Conservation (phyloP, 106 monocot genomes). For the Allium sativum region DNA sequence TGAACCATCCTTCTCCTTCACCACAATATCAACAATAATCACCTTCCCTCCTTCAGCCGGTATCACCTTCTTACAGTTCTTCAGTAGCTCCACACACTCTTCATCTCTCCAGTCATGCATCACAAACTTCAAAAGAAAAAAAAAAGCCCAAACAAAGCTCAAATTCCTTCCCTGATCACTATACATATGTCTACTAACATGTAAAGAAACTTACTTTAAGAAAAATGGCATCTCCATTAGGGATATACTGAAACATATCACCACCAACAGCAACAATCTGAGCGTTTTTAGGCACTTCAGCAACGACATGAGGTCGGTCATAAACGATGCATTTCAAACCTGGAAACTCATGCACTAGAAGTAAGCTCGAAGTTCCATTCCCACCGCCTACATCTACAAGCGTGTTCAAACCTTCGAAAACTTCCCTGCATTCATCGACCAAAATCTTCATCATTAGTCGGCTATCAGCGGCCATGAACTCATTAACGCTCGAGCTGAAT, state of each 20-base stretch:
- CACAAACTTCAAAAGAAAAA: background rate
- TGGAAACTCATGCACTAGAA: slow-evolving; percentile 10
- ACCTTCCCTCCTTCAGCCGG: slow-evolving; percentile 6
- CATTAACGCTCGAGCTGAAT: background rate
- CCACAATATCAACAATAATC: slow-evolving; percentile 10
- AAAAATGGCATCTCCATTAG: slow-evolving; percentile 11
- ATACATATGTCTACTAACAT: too few relatives aligned
- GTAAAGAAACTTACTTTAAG: slow-evolving; percentile 16
- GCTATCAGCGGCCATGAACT: slow-evolving; percentile 14
- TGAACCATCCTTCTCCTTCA: background rate
- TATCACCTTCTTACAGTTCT: slow-evolving; percentile 4
- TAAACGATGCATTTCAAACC: slow-evolving; percentile 7
- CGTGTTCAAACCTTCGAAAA: slow-evolving; percentile 3
- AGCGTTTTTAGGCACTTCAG: background rate
- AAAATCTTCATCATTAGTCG: background rate
- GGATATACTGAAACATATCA: slow-evolving; percentile 22
- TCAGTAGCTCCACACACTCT: slow-evolving; percentile 6
- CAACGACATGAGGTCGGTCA: slow-evolving; percentile 17
- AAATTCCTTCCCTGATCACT: too few relatives aligned
- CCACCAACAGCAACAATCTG: slow-evolving; percentile 4
- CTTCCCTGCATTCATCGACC: background rate
- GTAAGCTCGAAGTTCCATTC: background rate
- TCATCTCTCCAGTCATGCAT: slow-evolving; percentile 11
- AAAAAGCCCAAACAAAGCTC: too few relatives aligned
- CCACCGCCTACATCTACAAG: slow-evolving; percentile 22